phyloP scores from a whole-genome alignment of 2,329 filamentous ascomycete genomes.

The Calonectria pauciramosa region DNA sequence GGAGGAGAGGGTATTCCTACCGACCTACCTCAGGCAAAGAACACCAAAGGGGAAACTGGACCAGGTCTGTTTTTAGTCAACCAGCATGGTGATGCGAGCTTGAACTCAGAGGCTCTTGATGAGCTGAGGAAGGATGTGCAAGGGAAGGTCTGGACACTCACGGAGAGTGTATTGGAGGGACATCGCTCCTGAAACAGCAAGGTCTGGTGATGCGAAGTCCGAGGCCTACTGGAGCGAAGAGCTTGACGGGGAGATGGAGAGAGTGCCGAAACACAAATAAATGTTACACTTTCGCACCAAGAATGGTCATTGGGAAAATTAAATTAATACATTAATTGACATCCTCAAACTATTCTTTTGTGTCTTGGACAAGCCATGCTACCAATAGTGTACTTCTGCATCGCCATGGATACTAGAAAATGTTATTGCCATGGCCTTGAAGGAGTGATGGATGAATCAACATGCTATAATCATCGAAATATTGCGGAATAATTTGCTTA shows the following conservation, averaged over 20 bases:
- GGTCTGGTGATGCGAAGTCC: background rate
- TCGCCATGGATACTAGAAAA: background rate
- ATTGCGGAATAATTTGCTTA: background rate
- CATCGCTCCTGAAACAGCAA: background rate
- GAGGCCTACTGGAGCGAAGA: background rate
- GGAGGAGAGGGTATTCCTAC: constrained; percentile 51
- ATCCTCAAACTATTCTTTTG: too few species aligned
- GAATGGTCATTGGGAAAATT: background rate
- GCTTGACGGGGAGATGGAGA: background rate
- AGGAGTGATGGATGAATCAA: background rate
- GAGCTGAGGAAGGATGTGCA: constrained; percentile 45
- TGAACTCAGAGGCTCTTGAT: constrained; percentile 44
- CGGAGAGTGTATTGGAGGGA: constrained; percentile 21
- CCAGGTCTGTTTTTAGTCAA: constrained; percentile 50
- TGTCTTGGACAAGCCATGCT: background rate
- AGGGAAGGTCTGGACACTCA: constrained; percentile 49
- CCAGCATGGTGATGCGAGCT: constrained; percentile 45
- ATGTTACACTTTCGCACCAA: background rate
- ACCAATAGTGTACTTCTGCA: background rate
- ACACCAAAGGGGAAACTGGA: constrained; percentile 37
- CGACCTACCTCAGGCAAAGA: constrained; percentile 45
- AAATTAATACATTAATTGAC: background rate
- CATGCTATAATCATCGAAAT: background rate
- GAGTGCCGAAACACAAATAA: background rate
- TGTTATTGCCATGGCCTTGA: background rate